phyloP scores from a whole-genome alignment of 345 rosid species.

The Dipteronia dyeriana region DNA sequence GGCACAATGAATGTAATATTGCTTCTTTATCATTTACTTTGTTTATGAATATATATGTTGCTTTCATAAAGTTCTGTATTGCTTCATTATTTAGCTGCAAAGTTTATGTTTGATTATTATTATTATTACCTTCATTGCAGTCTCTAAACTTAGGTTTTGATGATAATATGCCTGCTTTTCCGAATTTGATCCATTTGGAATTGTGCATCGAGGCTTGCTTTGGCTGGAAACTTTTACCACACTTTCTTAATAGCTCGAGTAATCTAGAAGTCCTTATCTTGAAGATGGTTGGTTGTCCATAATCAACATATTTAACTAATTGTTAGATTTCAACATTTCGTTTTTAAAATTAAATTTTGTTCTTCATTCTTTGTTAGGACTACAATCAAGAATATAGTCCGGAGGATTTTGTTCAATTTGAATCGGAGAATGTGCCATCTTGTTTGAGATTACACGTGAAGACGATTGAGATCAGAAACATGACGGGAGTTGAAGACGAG shows the following conservation, averaged over 20 bases:
- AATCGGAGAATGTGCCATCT: neutral
- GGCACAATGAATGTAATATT: neutral
- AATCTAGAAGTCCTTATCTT: constrained; percentile 3
- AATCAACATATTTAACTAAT: neutral
- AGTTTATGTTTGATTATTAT: neutral
- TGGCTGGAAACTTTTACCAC: neutral
- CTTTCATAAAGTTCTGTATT: too few relatives aligned
- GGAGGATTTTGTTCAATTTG: neutral
- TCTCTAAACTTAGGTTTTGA: neutral
- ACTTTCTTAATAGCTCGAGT: neutral
- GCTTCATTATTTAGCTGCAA: neutral
- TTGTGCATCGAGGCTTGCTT: neutral
- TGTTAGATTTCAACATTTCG: neutral
- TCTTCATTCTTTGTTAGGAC: neutral
- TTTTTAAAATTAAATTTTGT: neutral
- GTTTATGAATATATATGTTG: neutral
- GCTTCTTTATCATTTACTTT: neutral
- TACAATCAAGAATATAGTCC: neutral
- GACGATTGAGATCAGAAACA: neutral
- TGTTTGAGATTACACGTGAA: neutral
- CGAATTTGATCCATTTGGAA: neutral
- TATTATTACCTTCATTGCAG: neutral
- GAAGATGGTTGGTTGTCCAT: neutral
- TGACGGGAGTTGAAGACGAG: neutral
- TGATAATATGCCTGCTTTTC: neutral